phyloP scores from a whole-genome alignment of 2,329 filamentous ascomycete species.

The Phyllosticta citrichinensis region DNA sequence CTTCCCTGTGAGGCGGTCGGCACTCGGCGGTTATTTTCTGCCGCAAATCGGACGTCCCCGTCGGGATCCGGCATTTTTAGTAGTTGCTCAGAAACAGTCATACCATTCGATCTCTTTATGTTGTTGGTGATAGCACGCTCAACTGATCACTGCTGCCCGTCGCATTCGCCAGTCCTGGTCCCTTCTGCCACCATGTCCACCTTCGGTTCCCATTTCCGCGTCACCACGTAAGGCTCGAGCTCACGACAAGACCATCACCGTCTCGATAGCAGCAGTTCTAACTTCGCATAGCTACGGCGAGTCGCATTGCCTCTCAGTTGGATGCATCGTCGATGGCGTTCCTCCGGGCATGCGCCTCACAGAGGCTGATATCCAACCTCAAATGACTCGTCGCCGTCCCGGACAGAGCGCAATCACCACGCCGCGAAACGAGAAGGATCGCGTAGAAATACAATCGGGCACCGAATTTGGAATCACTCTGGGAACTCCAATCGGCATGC shows the following conservation, averaged over 20 bases:
- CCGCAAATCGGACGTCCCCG: neutral
- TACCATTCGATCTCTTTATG: neutral
- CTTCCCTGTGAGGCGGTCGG: neutral
- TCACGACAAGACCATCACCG: neutral
- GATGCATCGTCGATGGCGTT: conserved; percentile 88
- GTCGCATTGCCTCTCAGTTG: conserved; percentile 86
- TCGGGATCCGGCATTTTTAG: neutral
- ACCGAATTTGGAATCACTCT: conserved; percentile 83
- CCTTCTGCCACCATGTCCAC: conserved; percentile 57
- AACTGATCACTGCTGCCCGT: neutral
- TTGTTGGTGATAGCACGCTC: neutral
- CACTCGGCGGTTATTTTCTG: neutral
- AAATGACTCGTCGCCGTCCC: conserved; percentile 82
- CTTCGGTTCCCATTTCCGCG: conserved; percentile 71
- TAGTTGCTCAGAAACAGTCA: neutral
- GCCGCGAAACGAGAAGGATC: conserved; percentile 84
- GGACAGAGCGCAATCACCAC: conserved; percentile 87
- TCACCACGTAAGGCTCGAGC: conserved; percentile 58
- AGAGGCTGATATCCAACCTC: conserved; percentile 83
- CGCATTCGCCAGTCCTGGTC: neutral
- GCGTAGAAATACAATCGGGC: conserved; percentile 84
- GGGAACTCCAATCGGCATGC: conserved; percentile 80
- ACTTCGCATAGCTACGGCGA: conserved; percentile 55
- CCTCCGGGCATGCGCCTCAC: conserved; percentile 80
- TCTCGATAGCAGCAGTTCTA: neutral